Evolutionary conservation across 192 early-diverging fungal species (phyloP), one percentile per base, ranked within the genome.

Genomic region (Phycomyces blakesleeanus): DNA sequence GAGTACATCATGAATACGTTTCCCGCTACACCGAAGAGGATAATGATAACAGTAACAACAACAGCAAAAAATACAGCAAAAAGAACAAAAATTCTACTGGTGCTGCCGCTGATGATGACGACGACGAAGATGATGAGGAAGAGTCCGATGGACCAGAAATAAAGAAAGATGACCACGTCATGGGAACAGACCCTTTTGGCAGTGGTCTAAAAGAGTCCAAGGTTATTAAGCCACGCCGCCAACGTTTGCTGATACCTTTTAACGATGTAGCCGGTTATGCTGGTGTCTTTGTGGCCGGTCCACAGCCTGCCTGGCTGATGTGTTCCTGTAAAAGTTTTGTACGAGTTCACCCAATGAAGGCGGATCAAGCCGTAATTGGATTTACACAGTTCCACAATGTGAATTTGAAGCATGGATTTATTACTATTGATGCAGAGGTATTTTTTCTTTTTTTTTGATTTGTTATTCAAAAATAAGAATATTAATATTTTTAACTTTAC

Each of bases 331-430:
- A 80, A 25, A 78, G 84, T 29, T 65, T 77, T 26, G 61, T 90
- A 10, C 66, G 91, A 21, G 82, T 90, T 0, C 89, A 91, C 72
- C 91, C 93, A 3, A 85, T 89, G 78, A 71, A 78, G 25, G 78
- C 82, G 1, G 90, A 92, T 55, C 85, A 86, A 16, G 76, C 63
- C 16, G 76, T 95, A 10, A 69, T 62, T 49, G 78, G 76, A n/a
- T 93, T 95, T 68, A 80, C 88, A 7, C 79, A 81, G 29, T 85
- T 95, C 64, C 81, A 93, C 63, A 90, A 90, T 63, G 74, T 89
- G n/a, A 87, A 91, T 67, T 83, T 84, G 22, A 76, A 76, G n/a
- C 64, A 86, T 59, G 92, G 92, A 9, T 93, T 95, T 63, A 75
- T 88, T 27, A 89, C 87, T 34, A 38, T 88, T 15, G 91, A 90